Base-by-base conservation (phyloP, 495 filamentous ascomycete genomes). In the Penicillium pulvis region DNA sequence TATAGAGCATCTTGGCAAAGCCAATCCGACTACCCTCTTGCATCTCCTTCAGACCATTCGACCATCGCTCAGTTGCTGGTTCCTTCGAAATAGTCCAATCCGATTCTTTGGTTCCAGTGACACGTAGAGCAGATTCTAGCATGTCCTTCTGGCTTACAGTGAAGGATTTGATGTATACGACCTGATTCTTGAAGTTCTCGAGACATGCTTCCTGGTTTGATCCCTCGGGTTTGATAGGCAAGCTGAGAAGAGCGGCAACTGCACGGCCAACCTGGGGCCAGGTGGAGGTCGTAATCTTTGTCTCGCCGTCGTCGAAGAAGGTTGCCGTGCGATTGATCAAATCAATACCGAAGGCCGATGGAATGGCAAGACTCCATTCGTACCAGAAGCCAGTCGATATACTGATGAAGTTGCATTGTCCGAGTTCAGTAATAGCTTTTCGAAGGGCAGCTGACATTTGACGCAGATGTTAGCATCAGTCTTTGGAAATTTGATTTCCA, bases 1-100 rank as follows among this genome's bases (percentile, higher is more conserved):
- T 59, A 54, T 88, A 88, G 67, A 88, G 52, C 62, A 74, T 61
- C 55, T 67, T 65, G 0, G 42, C 36, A 49, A 69, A 68, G 0
- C 58, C 69, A 10, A 30, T 35, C 8, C n/a, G 55, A 58, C 83
- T 68, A 0, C 82, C 83, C 17, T 62, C 53, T 56, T 75, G 44
- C 61, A 86, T 44, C 45, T 60, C 64, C 62, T 68, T 70, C 44
- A 72, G 17, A 0, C 75, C 83, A 6, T 70, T 58, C 54, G 70
- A 55, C 56, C 74, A 82, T 0, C 82, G 76, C 65, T 84, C 69
- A 33, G 64, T 62, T 0, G 67, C 57, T 0, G 67, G 36, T 66
- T 83, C 75, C 16, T 78, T 52, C 4, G 47, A 67, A 42, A 89
- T 78, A 2, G 64, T 78, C 87, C 87, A 91, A 55, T 88, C 84